These are phyloP conservation scores for Aureobasidium melanogenum DNA, from an alignment of 2,329 filamentous ascomycete genomes.

Conservation along the genomic window DNA sequence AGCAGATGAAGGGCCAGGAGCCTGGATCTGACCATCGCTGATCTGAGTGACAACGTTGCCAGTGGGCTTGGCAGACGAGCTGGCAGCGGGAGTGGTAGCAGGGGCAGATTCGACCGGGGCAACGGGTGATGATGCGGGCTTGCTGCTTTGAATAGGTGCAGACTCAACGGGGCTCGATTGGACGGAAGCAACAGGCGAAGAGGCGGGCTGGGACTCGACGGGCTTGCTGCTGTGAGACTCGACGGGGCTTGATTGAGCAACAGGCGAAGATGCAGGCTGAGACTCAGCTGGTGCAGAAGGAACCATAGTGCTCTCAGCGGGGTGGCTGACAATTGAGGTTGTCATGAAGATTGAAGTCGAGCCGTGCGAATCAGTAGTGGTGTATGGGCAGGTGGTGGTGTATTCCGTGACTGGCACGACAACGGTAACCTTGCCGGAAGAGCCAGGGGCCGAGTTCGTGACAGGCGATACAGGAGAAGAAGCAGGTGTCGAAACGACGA, in stretches of 20 bases:
- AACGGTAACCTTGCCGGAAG: constrained; percentile 3
- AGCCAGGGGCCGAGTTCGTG: neutral
- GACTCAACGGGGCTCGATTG: neutral
- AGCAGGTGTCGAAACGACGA: neutral
- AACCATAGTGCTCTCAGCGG: neutral
- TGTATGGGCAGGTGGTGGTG: constrained; percentile 19
- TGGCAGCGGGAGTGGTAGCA: neutral
- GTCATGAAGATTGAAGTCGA: constrained; percentile 35
- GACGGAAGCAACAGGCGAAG: neutral
- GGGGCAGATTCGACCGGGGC: neutral
- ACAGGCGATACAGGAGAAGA: neutral
- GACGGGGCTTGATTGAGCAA: neutral
- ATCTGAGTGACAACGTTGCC: constrained; percentile 7
- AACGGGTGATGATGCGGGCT: neutral
- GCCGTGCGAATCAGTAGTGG: neutral
- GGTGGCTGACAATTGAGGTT: constrained; percentile 25
- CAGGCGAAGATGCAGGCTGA: neutral
- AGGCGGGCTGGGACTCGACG: neutral
- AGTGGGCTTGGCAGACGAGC: neutral
- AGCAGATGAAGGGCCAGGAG: neutral
- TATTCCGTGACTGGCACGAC: constrained; percentile 9
- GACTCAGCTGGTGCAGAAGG: neutral
- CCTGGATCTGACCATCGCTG: constrained; percentile 11
- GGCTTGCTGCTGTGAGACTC: too few relatives aligned
- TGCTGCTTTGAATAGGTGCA: neutral